phyloP scores from a whole-genome alignment of 768 basidiomycete genomes.

The Tylopilus plumbeoviolaceoides region DNA sequence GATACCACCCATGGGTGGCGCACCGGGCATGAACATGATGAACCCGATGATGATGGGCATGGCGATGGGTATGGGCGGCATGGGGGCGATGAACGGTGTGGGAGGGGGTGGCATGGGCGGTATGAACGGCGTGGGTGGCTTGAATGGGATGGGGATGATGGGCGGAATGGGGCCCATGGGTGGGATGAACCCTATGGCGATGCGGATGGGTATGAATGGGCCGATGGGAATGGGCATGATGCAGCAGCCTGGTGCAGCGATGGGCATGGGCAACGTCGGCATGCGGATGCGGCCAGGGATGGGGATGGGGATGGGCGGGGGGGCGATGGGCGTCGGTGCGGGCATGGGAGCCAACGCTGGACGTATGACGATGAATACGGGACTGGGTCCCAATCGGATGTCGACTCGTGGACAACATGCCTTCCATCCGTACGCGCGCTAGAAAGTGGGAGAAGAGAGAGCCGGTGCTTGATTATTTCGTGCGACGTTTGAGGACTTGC shows the following conservation, averaged over 20 bases:
- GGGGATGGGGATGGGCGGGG: slow-evolving; percentile 39
- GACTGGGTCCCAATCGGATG: slow-evolving; percentile 46
- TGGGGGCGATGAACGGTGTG: slow-evolving; percentile 32
- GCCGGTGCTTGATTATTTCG: not conserved
- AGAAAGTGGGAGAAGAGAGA: not conserved
- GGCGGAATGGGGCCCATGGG: slow-evolving; percentile 25
- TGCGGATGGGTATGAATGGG: slow-evolving; percentile 31
- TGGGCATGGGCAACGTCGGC: slow-evolving; percentile 31
- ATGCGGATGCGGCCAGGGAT: slow-evolving; percentile 35
- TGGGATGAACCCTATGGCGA: slow-evolving; percentile 32
- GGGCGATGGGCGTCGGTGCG: slow-evolving; percentile 33
- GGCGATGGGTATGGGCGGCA: slow-evolving; percentile 47
- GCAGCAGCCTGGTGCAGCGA: slow-evolving; percentile 13
- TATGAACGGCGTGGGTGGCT: slow-evolving; percentile 16
- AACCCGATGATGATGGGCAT: slow-evolving; percentile 47
- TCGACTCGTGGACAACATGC: slow-evolving; percentile 52
- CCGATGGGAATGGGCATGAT: slow-evolving; percentile 41
- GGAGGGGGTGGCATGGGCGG: slow-evolving; percentile 16
- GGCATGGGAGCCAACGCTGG: slow-evolving; percentile 31
- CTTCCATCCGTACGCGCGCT: slow-evolving; percentile 66
- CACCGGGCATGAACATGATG: slow-evolving; percentile 49
- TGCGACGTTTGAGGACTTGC: not conserved
- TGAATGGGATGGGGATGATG: slow-evolving; percentile 38
- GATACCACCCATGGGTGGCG: slow-evolving; percentile 43
- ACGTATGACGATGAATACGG: slow-evolving; percentile 40